phyloP scores from a whole-genome alignment of 768 basidiomycete genomes.

The Tulasnella sp. region DNA sequence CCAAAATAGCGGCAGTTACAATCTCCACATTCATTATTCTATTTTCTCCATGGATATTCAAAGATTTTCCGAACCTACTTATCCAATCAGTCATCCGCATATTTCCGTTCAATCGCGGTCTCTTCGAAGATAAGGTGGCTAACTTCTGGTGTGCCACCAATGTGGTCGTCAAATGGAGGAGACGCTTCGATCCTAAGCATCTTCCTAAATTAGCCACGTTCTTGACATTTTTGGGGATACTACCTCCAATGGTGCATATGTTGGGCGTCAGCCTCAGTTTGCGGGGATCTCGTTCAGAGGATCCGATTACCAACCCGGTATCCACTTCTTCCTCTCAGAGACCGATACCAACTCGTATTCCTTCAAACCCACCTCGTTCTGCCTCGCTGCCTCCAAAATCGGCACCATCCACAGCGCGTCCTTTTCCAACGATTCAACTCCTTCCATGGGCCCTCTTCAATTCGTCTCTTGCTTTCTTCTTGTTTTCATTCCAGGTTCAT shows the following conservation, averaged over 20 bases:
- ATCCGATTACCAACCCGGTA: background rate
- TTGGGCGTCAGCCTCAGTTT: slow-evolving; percentile 20
- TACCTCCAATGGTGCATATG: slow-evolving; percentile 27
- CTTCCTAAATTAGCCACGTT: slow-evolving; percentile 54
- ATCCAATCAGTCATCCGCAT: slow-evolving; percentile 63
- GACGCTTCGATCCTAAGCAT: slow-evolving; percentile 33
- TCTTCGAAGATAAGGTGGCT: slow-evolving; percentile 93
- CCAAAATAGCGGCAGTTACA: slow-evolving; percentile 38
- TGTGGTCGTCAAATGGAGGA: slow-evolving; percentile 74
- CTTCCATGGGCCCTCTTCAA: slow-evolving; percentile 70
- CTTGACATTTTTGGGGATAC: slow-evolving; percentile 58
- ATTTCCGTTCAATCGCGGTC: slow-evolving; percentile 81
- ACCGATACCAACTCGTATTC: background rate
- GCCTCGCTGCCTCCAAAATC: slow-evolving; percentile 3
- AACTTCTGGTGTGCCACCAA: slow-evolving; percentile 97
- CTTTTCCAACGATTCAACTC: slow-evolving; percentile 47
- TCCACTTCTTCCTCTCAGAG: background rate
- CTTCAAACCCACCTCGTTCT: background rate
- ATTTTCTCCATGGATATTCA: slow-evolving; percentile 66
- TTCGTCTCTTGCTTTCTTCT: slow-evolving; percentile 81
- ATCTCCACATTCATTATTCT: slow-evolving; percentile 48
- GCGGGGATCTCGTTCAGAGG: background rate
- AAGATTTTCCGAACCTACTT: slow-evolving; percentile 42
- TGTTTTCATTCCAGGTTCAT: slow-evolving; percentile 94
- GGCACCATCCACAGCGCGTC: slow-evolving; percentile 16